Evolutionary conservation across 305 asterid genomes (phyloP).

Genomic region (Fraxinus albicans): DNA sequence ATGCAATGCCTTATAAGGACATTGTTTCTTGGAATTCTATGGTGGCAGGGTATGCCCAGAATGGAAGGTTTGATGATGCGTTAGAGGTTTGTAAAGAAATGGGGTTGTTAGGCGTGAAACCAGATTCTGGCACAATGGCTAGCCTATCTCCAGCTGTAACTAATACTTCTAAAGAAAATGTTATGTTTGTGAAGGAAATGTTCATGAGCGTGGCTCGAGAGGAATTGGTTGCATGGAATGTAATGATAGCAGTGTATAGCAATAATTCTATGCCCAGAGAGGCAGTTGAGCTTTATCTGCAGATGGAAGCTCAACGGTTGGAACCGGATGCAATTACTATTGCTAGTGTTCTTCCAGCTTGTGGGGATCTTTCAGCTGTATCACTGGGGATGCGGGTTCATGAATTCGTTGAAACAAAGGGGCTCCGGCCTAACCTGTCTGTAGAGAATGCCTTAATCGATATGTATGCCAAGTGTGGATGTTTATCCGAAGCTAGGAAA

Average conservation of each 20-base stretch:
- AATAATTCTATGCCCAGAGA: conserved; percentile 67
- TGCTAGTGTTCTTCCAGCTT: conserved; percentile 81
- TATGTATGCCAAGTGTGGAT: conserved; percentile 91
- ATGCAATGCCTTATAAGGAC: conserved; percentile 58
- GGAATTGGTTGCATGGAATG: conserved; percentile 79
- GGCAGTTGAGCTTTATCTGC: conserved; percentile 57
- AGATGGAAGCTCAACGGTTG: conserved; percentile 56
- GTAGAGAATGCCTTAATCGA: conserved; percentile 80
- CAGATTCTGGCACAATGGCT: conserved; percentile 88
- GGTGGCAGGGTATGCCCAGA: conserved; percentile 70
- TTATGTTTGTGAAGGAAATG: conserved; percentile 55
- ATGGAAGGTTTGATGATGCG: conserved; percentile 66
- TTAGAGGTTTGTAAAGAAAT: conserved; percentile 69
- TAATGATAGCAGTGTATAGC: conserved; percentile 68
- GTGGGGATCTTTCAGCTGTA: conserved; percentile 78
- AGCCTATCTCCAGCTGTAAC: conserved; percentile 85
- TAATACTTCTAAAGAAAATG: conserved; percentile 60
- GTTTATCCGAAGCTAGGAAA: conserved; percentile 69
- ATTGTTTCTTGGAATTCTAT: conserved; percentile 84
- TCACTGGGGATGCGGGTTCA: conserved; percentile 63
- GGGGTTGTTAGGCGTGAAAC: conserved; percentile 48
- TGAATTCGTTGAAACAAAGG: conserved; percentile 41
- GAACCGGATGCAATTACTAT: conserved; percentile 63
- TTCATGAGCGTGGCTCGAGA: conserved; percentile 51
- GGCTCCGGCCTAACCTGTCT: conserved; percentile 60